Evolutionary conservation across 345 rosid genomes (phyloP).

Genomic region (Garcia nutans): DNA sequence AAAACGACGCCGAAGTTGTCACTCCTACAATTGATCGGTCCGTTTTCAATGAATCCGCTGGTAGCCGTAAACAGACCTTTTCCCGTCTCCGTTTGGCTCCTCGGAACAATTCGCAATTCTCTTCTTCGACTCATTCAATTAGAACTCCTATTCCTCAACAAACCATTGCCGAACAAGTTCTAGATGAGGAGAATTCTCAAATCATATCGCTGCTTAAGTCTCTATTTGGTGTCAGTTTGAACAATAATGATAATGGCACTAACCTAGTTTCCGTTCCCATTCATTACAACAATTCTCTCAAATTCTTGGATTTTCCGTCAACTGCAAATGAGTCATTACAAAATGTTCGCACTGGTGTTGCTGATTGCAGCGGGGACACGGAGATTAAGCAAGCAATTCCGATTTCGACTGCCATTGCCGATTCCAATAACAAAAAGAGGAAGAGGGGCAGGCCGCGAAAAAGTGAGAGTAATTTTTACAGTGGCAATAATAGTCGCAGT

Average conservation of each 20-base stretch:
- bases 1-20: slow-evolving; percentile 40
- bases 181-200: slow-evolving; percentile 48
- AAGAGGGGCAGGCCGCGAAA: slow-evolving; percentile 68
- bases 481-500: neutral
- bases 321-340: slow-evolving; percentile 13
- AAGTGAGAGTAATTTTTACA: slow-evolving; percentile 13
- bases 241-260: slow-evolving; percentile 14
- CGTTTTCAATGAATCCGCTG: slow-evolving; percentile 95
- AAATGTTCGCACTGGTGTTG: slow-evolving; percentile 24
- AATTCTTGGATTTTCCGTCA: slow-evolving; percentile 6
- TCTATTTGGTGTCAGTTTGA: slow-evolving; percentile 39
- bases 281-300: slow-evolving; percentile 12
- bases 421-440: slow-evolving; percentile 31
- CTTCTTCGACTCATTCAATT: slow-evolving; percentile 14
- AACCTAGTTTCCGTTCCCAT: slow-evolving; percentile 43
- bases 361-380: slow-evolving; percentile 10
- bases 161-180: slow-evolving; percentile 24
- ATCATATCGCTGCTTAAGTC: slow-evolving; percentile 53
- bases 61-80: slow-evolving; percentile 90
- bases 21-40: slow-evolving; percentile 82
- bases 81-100: slow-evolving; percentile 76
- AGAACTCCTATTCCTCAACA: slow-evolving; percentile 23
- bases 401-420: neutral
- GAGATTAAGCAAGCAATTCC: slow-evolving; percentile 4
- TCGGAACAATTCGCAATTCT: slow-evolving; percentile 37